Evolutionary conservation across 352 stramenopile species (phyloP).

Genomic region (Ophiocytium majus): DNA sequence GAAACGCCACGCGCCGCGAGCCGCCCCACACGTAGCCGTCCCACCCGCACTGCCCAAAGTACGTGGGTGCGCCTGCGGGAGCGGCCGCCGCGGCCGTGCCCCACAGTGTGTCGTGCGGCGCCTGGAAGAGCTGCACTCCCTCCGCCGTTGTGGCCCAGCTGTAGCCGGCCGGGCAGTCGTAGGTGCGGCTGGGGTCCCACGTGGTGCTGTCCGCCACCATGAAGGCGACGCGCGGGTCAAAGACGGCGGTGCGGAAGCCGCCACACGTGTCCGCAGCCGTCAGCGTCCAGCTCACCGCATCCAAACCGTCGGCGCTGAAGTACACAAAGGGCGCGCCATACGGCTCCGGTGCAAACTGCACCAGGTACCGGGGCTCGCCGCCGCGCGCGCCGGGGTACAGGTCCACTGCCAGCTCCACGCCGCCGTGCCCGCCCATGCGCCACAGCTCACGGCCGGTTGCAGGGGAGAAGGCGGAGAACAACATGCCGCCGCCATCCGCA

Average conservation of each 20-base stretch:
- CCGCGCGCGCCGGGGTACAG: conserved; percentile 62
- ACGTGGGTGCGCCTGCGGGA: conserved; percentile 58
- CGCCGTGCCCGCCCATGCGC: conserved; percentile 62
- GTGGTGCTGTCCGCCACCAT: conserved; percentile 63
- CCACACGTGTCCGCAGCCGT: conserved; percentile 67
- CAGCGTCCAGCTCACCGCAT: conserved; percentile 56
- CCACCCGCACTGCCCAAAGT: conserved; percentile 82
- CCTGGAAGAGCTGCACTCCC: conserved; percentile 40
- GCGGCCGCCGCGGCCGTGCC: neutral
- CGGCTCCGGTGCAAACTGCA: too few relatives aligned
- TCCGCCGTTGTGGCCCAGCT: conserved; percentile 71
- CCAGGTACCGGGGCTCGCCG: conserved; percentile 61
- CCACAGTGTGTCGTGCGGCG: conserved; percentile 31
- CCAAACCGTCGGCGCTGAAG: conserved; percentile 68
- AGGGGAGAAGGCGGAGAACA: neutral
- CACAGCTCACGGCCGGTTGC: conserved; percentile 63
- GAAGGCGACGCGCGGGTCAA: conserved; percentile 66
- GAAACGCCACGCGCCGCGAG: conserved; percentile 66
- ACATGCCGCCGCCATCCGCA: neutral
- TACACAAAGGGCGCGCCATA: conserved; percentile 69
- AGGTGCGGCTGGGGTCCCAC: conserved; percentile 67
- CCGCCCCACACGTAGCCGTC: conserved; percentile 69
- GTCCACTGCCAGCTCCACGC: conserved; percentile 64
- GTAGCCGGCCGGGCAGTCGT: conserved; percentile 77
- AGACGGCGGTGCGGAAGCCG: conserved; percentile 66